Percentiles rank a stretch among this genome's conserved stretches.
These are phyloP conservation scores for Umbellularia californica DNA, from an alignment of 164 flowering plant species.

Conservation along the genomic window DNA sequence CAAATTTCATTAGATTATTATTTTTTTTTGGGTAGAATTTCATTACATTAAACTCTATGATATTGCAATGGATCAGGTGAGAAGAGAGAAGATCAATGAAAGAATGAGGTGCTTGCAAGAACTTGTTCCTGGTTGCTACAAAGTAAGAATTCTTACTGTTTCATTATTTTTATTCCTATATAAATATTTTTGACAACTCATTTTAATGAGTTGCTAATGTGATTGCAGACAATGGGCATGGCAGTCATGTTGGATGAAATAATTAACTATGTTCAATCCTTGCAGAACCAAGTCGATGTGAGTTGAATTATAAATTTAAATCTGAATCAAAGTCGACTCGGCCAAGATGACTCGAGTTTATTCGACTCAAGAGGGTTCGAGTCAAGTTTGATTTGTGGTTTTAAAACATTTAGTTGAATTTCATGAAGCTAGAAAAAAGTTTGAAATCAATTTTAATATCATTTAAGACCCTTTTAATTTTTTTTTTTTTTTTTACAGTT, in stretches of 20 bases:
- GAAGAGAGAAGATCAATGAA: constrained; percentile 70
- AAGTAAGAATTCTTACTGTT: constrained; percentile 26
- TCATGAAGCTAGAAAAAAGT: too few species aligned
- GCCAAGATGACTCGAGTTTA: too few species aligned
- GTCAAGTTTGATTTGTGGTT: too few species aligned
- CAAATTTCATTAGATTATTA: background rate
- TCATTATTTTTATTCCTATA: background rate
- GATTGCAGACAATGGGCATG: constrained; percentile 67
- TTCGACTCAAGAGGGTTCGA: too few species aligned
- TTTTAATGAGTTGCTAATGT: background rate
- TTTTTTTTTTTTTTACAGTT: constrained; percentile 28
- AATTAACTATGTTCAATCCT: constrained; percentile 49
- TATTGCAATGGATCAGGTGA: constrained; percentile 26
- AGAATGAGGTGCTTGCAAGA: constrained; percentile 51
- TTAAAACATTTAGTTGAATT: too few species aligned
- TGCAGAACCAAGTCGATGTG: constrained; percentile 63
- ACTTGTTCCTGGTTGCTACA: constrained; percentile 70
- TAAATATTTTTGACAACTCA: background rate
- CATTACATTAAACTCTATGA: background rate
- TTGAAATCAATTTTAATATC: background rate
- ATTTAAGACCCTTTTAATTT: background rate
- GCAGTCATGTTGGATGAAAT: constrained; percentile 74
- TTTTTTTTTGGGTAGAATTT: background rate
- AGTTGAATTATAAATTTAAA: background rate
- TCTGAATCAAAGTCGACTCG: too few species aligned